Base-by-base conservation (phyloP, 2,329 filamentous ascomycete genomes). In the Clathrospora elynae region DNA sequence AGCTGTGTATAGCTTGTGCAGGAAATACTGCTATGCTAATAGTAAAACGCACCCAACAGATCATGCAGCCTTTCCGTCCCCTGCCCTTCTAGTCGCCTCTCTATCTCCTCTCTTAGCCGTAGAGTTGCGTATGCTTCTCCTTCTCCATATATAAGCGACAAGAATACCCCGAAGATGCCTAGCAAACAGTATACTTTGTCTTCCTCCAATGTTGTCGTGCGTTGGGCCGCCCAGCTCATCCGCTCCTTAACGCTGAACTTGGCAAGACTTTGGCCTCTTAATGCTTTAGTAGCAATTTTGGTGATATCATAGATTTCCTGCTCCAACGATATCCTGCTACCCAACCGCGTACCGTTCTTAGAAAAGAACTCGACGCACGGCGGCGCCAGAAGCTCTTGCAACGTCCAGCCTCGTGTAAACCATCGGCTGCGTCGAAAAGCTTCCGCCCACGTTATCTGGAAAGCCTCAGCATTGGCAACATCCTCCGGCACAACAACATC, bases 131-230 rank as follows among this genome's bases (percentile, higher is more conserved):
- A 43, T 17, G 22, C 49, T 44, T 53, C 47, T n/a, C 55, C 50
- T 13, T 58, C 55, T 3, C 52, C 45, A 23, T 58, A 58, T 4
- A 49, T 49, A 0, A 42, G n/a, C 0, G 47, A 30, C 19, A 59
- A 28, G 16, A 32, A 33, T 24, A 53, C n/a, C n/a, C 13, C 41
- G 3, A 57, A 43, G 2, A 57, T 46, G 2, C 53, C 56, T 1
- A 59, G 25, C 1, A 59, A 30, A 10, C 46, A 48, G 3, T 59
- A 59, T 0, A 43, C 51, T 3, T 28, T 16, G 3, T 59, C 53
- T 35, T 62, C 57, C 38, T 50, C 45, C 0, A 25, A 28, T 18
- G 43, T 62, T 1, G 64, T 63, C 8, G 51, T 19, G 1, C 66
- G 62, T n/a, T 34, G 28, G 9, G n/a, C 14, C 19, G 53, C 51